These are phyloP conservation scores for Leccinellum luteum DNA, from an alignment of 768 basidiomycete species.

Conservation along the genomic window DNA sequence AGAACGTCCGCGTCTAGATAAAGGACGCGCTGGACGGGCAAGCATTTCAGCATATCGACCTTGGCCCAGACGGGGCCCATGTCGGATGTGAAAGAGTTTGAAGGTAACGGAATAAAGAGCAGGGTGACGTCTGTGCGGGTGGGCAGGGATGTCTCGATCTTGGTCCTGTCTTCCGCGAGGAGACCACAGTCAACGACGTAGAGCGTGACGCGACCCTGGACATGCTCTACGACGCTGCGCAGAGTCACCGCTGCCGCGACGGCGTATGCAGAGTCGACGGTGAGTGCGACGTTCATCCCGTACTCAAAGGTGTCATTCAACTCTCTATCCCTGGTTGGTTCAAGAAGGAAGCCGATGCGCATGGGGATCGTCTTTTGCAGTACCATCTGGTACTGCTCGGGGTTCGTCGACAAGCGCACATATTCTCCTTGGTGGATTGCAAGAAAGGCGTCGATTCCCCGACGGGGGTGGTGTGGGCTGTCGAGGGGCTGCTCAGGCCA, in stretches of 20 bases:
- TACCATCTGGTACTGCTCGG: slow-evolving; percentile 49
- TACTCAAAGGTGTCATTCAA: slow-evolving; percentile 36
- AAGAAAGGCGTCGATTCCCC: slow-evolving; percentile 56
- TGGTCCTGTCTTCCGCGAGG: slow-evolving; percentile 32
- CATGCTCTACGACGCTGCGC: slow-evolving; percentile 37
- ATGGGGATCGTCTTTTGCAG: slow-evolving; percentile 48
- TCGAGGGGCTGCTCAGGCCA: slow-evolving; percentile 49
- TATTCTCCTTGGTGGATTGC: slow-evolving; percentile 49
- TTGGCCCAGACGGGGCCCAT: slow-evolving; percentile 47
- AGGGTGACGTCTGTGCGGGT: slow-evolving; percentile 34
- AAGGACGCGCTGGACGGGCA: slow-evolving; percentile 49
- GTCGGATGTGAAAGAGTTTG: slow-evolving; percentile 24
- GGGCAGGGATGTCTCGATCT: slow-evolving; percentile 32
- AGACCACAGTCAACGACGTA: slow-evolving; percentile 53
- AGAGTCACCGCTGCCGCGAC: slow-evolving; percentile 50
- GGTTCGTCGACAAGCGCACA: slow-evolving; percentile 34
- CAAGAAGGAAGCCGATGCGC: slow-evolving; percentile 48
- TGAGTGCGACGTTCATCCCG: slow-evolving; percentile 47
- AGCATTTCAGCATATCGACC: slow-evolving; percentile 41
- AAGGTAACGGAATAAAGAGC: slow-evolving; percentile 40
- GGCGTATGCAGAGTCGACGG: slow-evolving; percentile 43
- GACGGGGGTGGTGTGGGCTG: slow-evolving; percentile 52
- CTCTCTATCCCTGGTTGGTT: slow-evolving; percentile 1
- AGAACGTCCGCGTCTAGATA: slow-evolving; percentile 56
- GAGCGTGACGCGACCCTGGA: slow-evolving; percentile 40